Percentiles rank a stretch among this genome's conserved stretches.
phyloP scores from a whole-genome alignment of 495 filamentous ascomycete species.

The Trichoderma asperelloides region DNA sequence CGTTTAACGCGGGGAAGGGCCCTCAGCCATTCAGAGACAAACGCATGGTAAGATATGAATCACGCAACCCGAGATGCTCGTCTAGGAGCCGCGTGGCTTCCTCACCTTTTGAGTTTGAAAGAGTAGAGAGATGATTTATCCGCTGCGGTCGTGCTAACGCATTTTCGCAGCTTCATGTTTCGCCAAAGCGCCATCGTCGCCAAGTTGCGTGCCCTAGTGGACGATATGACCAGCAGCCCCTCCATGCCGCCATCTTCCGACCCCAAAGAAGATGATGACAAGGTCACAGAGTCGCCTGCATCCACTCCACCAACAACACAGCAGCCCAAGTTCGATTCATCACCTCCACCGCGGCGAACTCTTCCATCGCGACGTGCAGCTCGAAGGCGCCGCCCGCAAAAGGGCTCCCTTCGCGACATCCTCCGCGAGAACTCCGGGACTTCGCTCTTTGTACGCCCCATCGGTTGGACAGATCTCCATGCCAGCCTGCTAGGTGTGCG shows the following conservation, averaged over 20 bases:
- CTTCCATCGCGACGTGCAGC: conserved; percentile 1
- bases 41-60: neutral
- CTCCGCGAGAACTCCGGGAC: conserved; percentile 33
- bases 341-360: conserved; percentile 9
- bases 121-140: neutral
- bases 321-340: neutral
- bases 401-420: conserved; percentile 39
- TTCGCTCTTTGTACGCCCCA: conserved; percentile 31
- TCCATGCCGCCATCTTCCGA: neutral
- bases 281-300: conserved; percentile 4
- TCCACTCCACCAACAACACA: neutral
- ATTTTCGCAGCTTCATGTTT: conserved; percentile 6
- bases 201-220: conserved; percentile 4
- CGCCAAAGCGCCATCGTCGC: neutral
- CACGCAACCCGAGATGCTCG: conserved; percentile 5
- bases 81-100: neutral
- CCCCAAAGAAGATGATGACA: neutral
- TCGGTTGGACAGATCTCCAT: conserved; percentile 40
- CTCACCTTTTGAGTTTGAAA: neutral
- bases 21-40: neutral
- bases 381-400: conserved; percentile 24
- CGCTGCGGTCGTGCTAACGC: neutral
- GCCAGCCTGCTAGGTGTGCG: conserved; percentile 27
- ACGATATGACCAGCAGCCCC: conserved; percentile 9
- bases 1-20: neutral